Evolutionary conservation across 2,329 filamentous ascomycete species (phyloP).

Genomic region (Sporothrix schenckii): DNA sequence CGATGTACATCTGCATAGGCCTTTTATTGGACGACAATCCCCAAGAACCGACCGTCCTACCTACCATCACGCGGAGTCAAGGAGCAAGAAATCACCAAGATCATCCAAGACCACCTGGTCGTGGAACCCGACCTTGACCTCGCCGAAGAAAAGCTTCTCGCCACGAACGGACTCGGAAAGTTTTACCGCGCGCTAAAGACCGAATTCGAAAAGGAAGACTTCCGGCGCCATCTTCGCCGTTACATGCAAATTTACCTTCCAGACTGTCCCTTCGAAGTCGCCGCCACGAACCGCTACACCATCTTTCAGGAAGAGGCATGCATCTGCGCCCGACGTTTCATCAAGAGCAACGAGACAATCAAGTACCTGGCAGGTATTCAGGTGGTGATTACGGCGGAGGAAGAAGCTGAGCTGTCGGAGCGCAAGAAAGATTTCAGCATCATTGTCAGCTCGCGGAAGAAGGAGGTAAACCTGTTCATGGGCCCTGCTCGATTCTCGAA

Average conservation of each 20-base stretch:
- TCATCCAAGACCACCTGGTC: constrained; percentile 68
- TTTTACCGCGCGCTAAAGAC: constrained; percentile 70
- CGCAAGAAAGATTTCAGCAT: constrained; percentile 95
- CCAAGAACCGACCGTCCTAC: constrained; percentile 89
- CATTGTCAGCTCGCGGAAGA: constrained; percentile 89
- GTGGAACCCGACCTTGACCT: constrained; percentile 70
- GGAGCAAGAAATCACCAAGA: constrained; percentile 63
- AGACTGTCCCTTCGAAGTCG: constrained; percentile 92
- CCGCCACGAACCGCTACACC: constrained; percentile 90
- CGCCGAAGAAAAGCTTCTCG: constrained; percentile 73
- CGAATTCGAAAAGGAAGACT: constrained; percentile 81
- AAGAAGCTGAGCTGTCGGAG: constrained; percentile 78
- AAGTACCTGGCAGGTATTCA: constrained; percentile 91
- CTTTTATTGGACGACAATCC: constrained; percentile 95
- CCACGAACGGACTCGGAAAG: constrained; percentile 71
- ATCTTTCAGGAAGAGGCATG: constrained; percentile 88
- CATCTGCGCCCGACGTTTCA: constrained; percentile 76
- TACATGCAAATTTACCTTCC: constrained; percentile 93
- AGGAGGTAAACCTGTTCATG: constrained; percentile 87
- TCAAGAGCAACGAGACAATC: constrained; percentile 80
- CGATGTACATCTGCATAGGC: constrained; percentile 58
- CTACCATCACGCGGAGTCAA: constrained; percentile 78
- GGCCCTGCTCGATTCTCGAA: constrained; percentile 96
- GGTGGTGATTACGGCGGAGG: constrained; percentile 87
- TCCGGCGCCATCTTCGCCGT: constrained; percentile 79